Evolutionary conservation across 176 grass and related monocot genomes (phyloP), one percentile per base, ranked within the genome.

Genomic region (Typha latifolia): DNA sequence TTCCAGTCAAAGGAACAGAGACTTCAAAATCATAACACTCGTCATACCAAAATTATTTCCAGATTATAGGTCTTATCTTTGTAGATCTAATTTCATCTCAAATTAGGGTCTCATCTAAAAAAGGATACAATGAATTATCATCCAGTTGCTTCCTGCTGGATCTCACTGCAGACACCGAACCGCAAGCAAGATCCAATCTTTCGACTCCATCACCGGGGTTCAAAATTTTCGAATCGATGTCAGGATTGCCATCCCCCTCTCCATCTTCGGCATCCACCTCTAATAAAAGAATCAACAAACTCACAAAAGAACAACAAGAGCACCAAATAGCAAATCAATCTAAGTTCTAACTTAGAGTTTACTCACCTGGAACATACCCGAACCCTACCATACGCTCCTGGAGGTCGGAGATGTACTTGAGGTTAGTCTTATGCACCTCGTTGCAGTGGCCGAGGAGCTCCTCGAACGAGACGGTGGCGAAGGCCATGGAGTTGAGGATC

Each of bases 401-500:
- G 69, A 91, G 37, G 68, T 79, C 82, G 14, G 55, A 64, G 24
- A 90, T 82, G 70, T 85, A 86, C 49, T 84, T 84, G 14, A 59
- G 81, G 69, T 79, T 67, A 64, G 83, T 71, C 71, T 72, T 74
- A 73, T 79, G 78, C 15, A 78, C 62, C 84, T 88, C 85, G 32
- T 80, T 72, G 70, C 77, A 96, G 75, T 96, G 88, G 68, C 92
- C 92, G 49, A 96, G 92, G 69, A 96, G 85, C 84, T 96, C 92
- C 79, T 82, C 80, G 73, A 91, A 84, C 63, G 88, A 91, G 69
- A 96, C 78, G 19, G 92, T 83, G 66, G 77, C 88, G 67, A 86
- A 72, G 23, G 77, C 74, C 88, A 91, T 80, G 69, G 87, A 84
- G 65, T 96, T 85, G 77, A 96, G 85, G 61, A 49, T 80, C 56